phyloP scores from a whole-genome alignment of 257 asterid species.

The Primulina tabacum region DNA sequence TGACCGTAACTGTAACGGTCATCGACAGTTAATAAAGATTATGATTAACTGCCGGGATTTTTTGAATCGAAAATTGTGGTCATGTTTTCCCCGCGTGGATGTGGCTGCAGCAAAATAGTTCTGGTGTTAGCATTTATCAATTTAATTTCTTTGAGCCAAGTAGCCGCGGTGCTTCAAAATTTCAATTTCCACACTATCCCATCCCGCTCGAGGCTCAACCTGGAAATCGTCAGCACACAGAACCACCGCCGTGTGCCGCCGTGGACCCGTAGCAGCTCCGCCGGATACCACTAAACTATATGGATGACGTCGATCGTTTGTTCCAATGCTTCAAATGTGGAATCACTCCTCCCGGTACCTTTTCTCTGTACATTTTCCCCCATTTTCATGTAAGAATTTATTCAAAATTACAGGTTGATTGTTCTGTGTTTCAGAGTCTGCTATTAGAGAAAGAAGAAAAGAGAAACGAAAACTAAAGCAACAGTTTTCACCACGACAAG shows the following conservation, averaged over 20 bases:
- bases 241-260: background rate
- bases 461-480: constrained; percentile 53
- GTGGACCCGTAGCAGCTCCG: background rate
- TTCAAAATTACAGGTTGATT: background rate
- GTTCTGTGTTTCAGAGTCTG: constrained; percentile 41
- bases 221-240: background rate
- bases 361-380: background rate
- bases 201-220: constrained; percentile 30
- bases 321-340: constrained; percentile 96
- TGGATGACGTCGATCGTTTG: constrained; percentile 91
- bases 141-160: too few species aligned
- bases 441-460: constrained; percentile 47
- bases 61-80: too few species aligned
- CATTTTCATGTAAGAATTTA: constrained; percentile 3
- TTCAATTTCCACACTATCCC: background rate
- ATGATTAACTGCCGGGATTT: too few species aligned
- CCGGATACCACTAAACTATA: constrained; percentile 25
- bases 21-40: too few species aligned
- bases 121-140: too few species aligned
- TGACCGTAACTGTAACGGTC: too few species aligned
- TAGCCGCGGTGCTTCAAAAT: too few species aligned
- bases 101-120: too few species aligned
- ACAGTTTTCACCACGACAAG: constrained; percentile 37
- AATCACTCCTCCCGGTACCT: constrained; percentile 80
- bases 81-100: too few species aligned